These are phyloP conservation scores for Hygrocybe coccinea DNA, from an alignment of 768 basidiomycete genomes.

Conservation along the genomic window DNA sequence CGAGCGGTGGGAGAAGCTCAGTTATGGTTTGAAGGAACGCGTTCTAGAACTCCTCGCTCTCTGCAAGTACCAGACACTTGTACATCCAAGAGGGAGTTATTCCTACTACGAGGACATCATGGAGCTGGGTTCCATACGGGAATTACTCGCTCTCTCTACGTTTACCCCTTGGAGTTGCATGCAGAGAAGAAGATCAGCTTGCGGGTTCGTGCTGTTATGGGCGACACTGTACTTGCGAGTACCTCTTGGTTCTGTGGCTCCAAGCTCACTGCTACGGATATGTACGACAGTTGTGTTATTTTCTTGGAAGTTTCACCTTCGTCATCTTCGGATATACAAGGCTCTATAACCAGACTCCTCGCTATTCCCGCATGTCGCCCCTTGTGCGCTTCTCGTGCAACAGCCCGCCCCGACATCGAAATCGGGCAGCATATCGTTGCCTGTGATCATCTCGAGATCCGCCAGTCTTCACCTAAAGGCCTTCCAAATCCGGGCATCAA, in stretches of 20 bases:
- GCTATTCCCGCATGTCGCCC: conserved; percentile 18
- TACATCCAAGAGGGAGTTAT: conserved; percentile 18
- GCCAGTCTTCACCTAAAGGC: conserved; percentile 17
- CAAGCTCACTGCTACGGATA: conserved; percentile 16
- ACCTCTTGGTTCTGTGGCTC: conserved; percentile 22
- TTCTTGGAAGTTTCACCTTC: conserved; percentile 8
- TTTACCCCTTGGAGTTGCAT: background rate
- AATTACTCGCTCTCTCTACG: background rate
- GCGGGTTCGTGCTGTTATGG: conserved; percentile 19
- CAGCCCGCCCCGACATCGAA: background rate
- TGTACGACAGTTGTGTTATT: conserved; percentile 27
- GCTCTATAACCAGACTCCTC: too few species aligned
- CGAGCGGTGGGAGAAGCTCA: conserved; percentile 8
- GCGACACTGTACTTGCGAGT: conserved; percentile 22
- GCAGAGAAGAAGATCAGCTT: conserved; percentile 3
- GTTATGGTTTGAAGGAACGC: conserved; percentile 13
- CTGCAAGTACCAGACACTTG: conserved; percentile 9
- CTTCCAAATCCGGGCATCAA: conserved; percentile 14
- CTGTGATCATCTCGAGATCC: conserved; percentile 2
- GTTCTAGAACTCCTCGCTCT: conserved; percentile 16
- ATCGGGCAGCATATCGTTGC: too few species aligned
- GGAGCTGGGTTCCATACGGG: background rate
- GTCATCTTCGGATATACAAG: too few species aligned
- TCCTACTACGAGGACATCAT: conserved; percentile 14
- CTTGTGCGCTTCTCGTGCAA: conserved; percentile 5